Evolutionary conservation across 1,139 yeast species (phyloP).

Genomic region (Pneumocystis oryctolagi): DNA sequence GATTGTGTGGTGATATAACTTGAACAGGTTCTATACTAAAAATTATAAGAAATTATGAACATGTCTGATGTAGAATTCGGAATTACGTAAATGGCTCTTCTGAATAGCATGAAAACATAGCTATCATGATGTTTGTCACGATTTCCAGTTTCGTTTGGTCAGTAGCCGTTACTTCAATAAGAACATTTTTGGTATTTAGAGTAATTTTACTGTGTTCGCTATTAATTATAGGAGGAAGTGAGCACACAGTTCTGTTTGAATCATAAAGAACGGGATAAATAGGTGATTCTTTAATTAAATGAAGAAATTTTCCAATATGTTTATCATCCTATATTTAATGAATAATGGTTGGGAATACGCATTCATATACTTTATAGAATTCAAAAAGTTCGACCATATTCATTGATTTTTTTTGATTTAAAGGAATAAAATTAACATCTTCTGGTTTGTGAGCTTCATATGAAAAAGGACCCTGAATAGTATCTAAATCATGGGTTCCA

Average conservation of each 20-base stretch:
- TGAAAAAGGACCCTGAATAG: constrained; percentile 68
- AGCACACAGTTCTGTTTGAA: constrained; percentile 60
- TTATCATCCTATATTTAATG: constrained; percentile 39
- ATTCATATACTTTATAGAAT: constrained; percentile 43
- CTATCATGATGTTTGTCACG: constrained; percentile 79
- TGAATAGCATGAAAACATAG: constrained; percentile 89
- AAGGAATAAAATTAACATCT: constrained; percentile 65
- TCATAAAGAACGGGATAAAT: constrained; percentile 86
- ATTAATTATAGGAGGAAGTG: constrained; percentile 94
- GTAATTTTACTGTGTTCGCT: constrained; percentile 82
- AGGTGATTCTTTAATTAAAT: constrained; percentile 74
- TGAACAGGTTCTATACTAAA: constrained; percentile 62
- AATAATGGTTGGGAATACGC: background rate
- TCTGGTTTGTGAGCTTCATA: constrained; percentile 74
- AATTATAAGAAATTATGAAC: constrained; percentile 29
- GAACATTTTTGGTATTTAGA: constrained; percentile 68
- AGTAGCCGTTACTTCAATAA: constrained; percentile 89
- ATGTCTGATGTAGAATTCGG: background rate
- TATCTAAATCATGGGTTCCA: constrained; percentile 92
- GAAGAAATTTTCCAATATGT: constrained; percentile 76
- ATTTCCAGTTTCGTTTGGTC: constrained; percentile 86
- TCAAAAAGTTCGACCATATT: constrained; percentile 72
- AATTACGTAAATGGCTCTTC: constrained; percentile 35
- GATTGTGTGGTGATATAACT: constrained; percentile 70
- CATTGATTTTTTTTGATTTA: constrained; percentile 68